Base-by-base conservation (phyloP, 1,284 basidiomycete species). In the Apiotrichum montevideense region DNA sequence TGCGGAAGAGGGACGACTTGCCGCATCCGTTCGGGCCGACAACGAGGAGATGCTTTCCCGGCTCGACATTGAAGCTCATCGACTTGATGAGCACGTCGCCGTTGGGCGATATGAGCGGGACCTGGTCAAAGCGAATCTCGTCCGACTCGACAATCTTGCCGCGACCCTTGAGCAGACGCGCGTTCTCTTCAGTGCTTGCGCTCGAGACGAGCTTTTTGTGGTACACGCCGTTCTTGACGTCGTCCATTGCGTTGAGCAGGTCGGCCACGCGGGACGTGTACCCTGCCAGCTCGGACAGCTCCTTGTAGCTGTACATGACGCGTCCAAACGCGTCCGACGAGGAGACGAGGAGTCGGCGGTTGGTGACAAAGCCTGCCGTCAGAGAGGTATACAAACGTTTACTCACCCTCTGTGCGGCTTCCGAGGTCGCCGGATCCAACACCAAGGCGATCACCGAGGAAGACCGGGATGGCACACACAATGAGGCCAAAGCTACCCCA, bases 401-500 rank as follows among this genome's bases (percentile, higher is more conserved):
- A 60, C 73, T 50, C 56, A 87, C 89, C 88, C 82, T 96, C 90
- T 3, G 92, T 94, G 53, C 92, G 81, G 40, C 84, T 82, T 14
- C 90, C 92, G 52, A 95, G 79, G 72, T 95, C 91, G 43, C 74
- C 72, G 4, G 80, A 66, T n/a, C 76, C 77, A 49, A 81, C 75
- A 21, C 83, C 79, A 14, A 91, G 87, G 6, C 90, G 87, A n/a
- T 93, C 68, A 66, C 86, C 88, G 70, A 92, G 85, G 76, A 98
- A 98, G 10, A 95, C 87, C 0, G 95, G 95, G 50, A 98, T 88
- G 5, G 92, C 90, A 73, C 95, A 98, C 32, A 97, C 84, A 56
- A 90, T 83, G 34, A 98, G 85, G 32, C 94, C 94, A 69, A 96
- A 87, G 70, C 87, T 88, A 63, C 94, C 94, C 95, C 95, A 98